Conservation (phyloP, 1,139 yeast species). For the Suhomyces ambrosiae region DNA sequence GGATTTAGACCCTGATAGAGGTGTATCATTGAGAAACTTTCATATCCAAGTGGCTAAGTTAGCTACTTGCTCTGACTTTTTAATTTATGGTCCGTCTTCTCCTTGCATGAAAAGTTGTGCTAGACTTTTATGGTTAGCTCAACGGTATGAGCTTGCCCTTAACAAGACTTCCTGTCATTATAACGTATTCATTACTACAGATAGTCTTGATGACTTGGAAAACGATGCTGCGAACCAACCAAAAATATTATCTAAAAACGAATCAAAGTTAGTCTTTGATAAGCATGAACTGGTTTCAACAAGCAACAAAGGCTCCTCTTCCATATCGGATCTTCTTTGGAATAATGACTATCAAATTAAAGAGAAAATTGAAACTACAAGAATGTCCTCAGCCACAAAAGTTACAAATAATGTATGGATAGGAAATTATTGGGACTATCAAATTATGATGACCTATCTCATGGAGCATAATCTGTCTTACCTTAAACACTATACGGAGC, state of each 20-base stretch:
- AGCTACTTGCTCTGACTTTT: constrained; percentile 67
- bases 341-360: constrained; percentile 69
- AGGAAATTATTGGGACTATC: constrained; percentile 67
- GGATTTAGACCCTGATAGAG: constrained; percentile 63
- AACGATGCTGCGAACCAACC: constrained; percentile 1
- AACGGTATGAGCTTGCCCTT: constrained; percentile 33
- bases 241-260: constrained; percentile 6
- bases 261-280: constrained; percentile 10
- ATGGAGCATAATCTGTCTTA: constrained; percentile 15
- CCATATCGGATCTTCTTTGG: constrained; percentile 43
- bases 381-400: constrained; percentile 79
- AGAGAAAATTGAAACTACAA: constrained; percentile 78
- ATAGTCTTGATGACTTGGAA: constrained; percentile 5
- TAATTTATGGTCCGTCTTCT: constrained; percentile 49
- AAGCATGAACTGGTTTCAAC: constrained; percentile 8
- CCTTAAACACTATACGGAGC: constrained; percentile 10
- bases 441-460: constrained; percentile 36
- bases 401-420: constrained; percentile 65
- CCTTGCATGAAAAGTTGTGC: constrained; percentile 35
- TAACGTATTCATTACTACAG: constrained; percentile 23
- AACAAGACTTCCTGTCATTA: constrained; percentile 13
- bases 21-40: constrained; percentile 73
- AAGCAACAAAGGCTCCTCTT: not conserved
- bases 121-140: constrained; percentile 58
- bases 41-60: constrained; percentile 75